Evolutionary conservation across 257 asterid genomes (phyloP).

Genomic region (Solanum gandarillasii): DNA sequence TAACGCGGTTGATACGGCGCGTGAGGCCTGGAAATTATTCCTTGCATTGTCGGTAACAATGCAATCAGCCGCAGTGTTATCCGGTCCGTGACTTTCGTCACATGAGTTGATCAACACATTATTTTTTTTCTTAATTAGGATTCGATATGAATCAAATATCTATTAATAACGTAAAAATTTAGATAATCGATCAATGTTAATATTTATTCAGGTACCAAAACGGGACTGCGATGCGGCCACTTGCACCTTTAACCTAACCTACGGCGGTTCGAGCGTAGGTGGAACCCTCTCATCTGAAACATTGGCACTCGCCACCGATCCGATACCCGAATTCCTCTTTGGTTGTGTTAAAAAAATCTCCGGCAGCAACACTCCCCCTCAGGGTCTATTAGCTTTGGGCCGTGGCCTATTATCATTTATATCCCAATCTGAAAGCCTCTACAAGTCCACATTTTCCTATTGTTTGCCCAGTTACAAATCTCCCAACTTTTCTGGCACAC

Average conservation of each 20-base stretch:
- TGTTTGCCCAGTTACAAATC: conserved; percentile 71
- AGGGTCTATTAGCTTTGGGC: conserved; percentile 67
- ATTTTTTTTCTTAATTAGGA: no score
- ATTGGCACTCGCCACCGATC: conserved; percentile 46
- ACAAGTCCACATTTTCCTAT: conserved; percentile 63
- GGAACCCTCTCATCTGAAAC: conserved; percentile 50
- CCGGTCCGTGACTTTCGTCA: neutral
- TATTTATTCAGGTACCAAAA: conserved; percentile 35
- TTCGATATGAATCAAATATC: neutral
- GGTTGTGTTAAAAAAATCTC: conserved; percentile 44
- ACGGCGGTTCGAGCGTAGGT: conserved; percentile 51
- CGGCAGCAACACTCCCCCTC: conserved; percentile 55
- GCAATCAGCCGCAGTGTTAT: neutral
- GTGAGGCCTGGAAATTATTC: neutral
- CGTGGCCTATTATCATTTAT: conserved; percentile 60
- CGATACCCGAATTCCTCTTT: conserved; percentile 40
- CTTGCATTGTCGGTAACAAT: neutral
- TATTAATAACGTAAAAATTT: neutral
- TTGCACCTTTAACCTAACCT: conserved; percentile 59
- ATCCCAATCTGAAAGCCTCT: conserved; percentile 47
- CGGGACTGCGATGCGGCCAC: conserved; percentile 33
- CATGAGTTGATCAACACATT: neutral
- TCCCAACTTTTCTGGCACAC: conserved; percentile 41
- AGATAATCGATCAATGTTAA: neutral
- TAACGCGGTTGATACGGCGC: neutral